Conservation (phyloP, 345 rosid species). For the Eucalyptus dawsonii region DNA sequence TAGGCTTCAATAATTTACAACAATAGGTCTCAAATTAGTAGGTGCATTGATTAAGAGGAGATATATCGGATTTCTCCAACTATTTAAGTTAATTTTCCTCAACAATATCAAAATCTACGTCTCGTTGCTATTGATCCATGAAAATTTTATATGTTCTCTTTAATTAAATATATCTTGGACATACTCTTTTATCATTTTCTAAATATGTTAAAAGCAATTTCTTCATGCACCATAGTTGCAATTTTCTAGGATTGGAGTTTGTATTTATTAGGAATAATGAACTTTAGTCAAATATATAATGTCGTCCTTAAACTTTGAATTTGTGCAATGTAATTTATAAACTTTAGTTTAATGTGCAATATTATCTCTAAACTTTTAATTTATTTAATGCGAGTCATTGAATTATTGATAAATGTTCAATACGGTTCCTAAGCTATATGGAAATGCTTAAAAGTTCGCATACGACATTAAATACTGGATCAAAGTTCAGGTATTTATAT, state of each 20-base stretch:
- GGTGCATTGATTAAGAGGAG: neutral
- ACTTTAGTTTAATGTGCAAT: rapidly evolving
- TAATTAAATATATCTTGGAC: neutral
- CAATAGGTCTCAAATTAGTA: neutral
- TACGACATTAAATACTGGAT: rapidly evolving
- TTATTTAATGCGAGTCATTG: rapidly evolving
- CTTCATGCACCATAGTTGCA: neutral
- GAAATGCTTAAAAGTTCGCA: rapidly evolving
- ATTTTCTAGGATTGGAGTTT: neutral
- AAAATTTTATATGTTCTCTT: neutral
- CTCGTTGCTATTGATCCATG: neutral
- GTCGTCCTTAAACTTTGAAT: neutral
- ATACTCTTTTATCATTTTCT: neutral
- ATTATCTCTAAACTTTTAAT: rapidly evolving
- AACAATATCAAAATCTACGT: neutral
- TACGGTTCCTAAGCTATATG: rapidly evolving
- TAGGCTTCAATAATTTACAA: neutral
- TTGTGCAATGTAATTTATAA: rapidly evolving
- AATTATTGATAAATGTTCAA: neutral
- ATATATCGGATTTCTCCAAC: neutral
- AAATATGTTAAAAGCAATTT: neutral
- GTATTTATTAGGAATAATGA: neutral
- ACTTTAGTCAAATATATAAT: neutral
- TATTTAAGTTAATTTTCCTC: neutral
- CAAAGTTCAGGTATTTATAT: neutral